Conservation (phyloP, 176 grass and related monocot genomes). For the Sorghum bicolor region Sorghum_bicolor_NCBIv3 NC_012877.2:59302501-59303000, state of each 20-base stretch:
- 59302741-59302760: slow-evolving; percentile 98
- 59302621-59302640: slow-evolving; percentile 20
- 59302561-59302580: slow-evolving; percentile 16
- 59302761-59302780: slow-evolving; percentile 96
- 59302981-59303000: not conserved
- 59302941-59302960: too few relatives aligned
- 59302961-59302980: not conserved
- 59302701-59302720: slow-evolving; percentile 95
- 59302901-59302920: too few relatives aligned
- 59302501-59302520: slow-evolving; percentile 99
- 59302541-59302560: slow-evolving; percentile 24
- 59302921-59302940: too few relatives aligned
- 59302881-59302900: not conserved
- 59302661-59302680: slow-evolving; percentile 91
- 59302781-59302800: slow-evolving; percentile 91
- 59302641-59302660: slow-evolving; percentile 45
- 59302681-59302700: slow-evolving; percentile 90
- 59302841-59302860: slow-evolving; percentile 12
- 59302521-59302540: slow-evolving; percentile 89
- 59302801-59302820: slow-evolving; percentile 99
- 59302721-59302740: slow-evolving; percentile 91
- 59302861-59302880: not conserved
- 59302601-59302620: not conserved
- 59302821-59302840: slow-evolving; percentile 31
- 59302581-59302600: not conserved